Base-by-base conservation (phyloP, 331 rosid species). In the Spiraea crenata region DNA sequence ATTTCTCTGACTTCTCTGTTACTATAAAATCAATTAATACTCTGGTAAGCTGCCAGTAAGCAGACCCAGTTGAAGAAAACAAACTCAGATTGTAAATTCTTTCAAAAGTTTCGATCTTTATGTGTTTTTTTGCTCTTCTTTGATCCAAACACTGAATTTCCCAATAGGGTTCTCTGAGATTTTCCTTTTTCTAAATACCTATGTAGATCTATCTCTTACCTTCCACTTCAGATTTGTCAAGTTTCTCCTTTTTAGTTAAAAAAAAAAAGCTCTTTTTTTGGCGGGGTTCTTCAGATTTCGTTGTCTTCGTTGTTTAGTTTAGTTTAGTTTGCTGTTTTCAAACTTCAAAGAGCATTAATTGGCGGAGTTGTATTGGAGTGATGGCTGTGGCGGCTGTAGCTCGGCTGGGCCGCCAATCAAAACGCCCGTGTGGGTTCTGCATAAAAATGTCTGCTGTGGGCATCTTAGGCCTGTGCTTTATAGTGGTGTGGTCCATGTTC, bases 401-500 rank as follows among this genome's bases (percentile, higher is more conserved):
- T 76, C 84, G 92, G 66, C 71, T 84, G 19, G 84, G 67, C 84
- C 90, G 99, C 75, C 90, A 83, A 79, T 83, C 83, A 15, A 95
- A 95, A 72, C 95, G 92, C 48, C 96, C 96, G 12, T 66, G 77
- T 77, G 89, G 97, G 37, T 73, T 95, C 34, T 89, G 91, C 65
- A 79, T 82, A 19, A 95, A 91, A 88, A 84, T 87, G 93, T 57
- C 93, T 2, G 96, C 87, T 46, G 95, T 86, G 54, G 88, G 85
- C 16, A 45, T 91, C 1, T 66, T 91, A 80, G 99, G 97, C 56
- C 86, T 91, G 40, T 89, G 97, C 76, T 95, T 91, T 56, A 81
- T 91, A 67, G 73, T 95, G 64, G 87, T 87, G 8, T 95, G 99
- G 99, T 79, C 87, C 7, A 76, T 89, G 74, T 91, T 91, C 67